Evolutionary conservation across 805 yeast species (phyloP).

Genomic region (Starmerella potacharoeniae): DNA sequence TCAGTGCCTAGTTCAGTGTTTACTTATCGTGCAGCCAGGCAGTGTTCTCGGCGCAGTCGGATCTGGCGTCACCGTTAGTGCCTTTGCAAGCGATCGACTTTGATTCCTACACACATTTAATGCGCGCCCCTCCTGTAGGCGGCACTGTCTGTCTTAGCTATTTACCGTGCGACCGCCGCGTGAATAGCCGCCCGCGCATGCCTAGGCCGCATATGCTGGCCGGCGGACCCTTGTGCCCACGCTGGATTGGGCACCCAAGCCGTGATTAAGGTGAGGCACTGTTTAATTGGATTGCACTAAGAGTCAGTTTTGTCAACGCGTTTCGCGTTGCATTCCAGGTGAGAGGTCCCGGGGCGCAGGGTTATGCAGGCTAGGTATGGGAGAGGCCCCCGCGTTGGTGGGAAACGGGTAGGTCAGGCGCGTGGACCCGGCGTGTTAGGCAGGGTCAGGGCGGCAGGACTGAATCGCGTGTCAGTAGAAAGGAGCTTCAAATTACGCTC

Average conservation of each 20-base stretch:
- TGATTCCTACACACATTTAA: too few species aligned
- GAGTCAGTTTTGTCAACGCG: conserved; percentile 9
- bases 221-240: neutral
- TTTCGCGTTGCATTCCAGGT: conserved; percentile 5
- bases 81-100: too few species aligned
- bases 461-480: neutral
- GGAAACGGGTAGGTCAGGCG: neutral
- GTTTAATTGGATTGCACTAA: conserved; percentile 14
- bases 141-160: too few species aligned
- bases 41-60: too few species aligned
- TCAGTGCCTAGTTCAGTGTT: too few species aligned
- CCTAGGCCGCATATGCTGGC: neutral
- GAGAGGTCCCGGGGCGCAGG: neutral
- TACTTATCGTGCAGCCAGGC: too few species aligned
- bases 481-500: conserved; percentile 5
- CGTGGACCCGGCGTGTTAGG: neutral
- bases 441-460: neutral
- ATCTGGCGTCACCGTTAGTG: too few species aligned
- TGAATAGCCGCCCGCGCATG: neutral
- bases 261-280: neutral
- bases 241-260: neutral
- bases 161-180: too few species aligned
- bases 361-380: neutral
- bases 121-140: too few species aligned
- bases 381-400: neutral